Evolutionary conservation across 208 protist species (phyloP).

Genomic region (Zelonia costaricensis): DNA sequence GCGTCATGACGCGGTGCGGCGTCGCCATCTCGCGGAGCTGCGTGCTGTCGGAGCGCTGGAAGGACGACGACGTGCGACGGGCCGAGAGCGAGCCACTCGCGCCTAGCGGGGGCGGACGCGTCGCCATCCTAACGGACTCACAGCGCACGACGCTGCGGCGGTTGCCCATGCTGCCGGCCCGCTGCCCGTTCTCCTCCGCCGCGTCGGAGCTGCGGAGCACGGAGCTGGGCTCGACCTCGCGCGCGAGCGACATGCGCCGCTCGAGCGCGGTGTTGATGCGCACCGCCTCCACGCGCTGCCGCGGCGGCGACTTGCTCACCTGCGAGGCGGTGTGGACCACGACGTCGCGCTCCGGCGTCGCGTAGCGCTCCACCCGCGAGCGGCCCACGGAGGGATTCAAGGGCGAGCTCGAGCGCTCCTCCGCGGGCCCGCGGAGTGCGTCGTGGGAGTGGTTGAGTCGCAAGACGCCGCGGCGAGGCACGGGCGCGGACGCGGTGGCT

Average conservation of each 20-base stretch:
- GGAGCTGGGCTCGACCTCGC: slow-evolving; percentile 8
- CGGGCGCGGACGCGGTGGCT: slow-evolving; percentile 1
- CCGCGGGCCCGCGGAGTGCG: neutral
- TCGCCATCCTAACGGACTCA: slow-evolving; percentile 27
- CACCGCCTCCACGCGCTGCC: slow-evolving; percentile 46
- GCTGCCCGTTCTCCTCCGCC: slow-evolving; percentile 10
- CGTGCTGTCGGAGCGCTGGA: slow-evolving; percentile 41
- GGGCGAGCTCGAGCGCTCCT: slow-evolving; percentile 5
- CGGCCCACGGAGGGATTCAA: neutral
- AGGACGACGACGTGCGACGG: slow-evolving; percentile 26
- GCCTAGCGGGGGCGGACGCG: neutral
- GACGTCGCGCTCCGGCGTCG: slow-evolving; percentile 31
- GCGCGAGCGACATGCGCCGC: slow-evolving; percentile 21
- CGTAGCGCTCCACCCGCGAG: slow-evolving; percentile 1
- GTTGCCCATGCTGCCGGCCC: slow-evolving; percentile 12
- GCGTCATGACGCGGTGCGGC: slow-evolving; percentile 21
- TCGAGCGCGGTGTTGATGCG: slow-evolving; percentile 26
- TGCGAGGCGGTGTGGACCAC: slow-evolving; percentile 36
- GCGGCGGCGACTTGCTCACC: slow-evolving; percentile 28
- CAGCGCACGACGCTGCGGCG: slow-evolving; percentile 18
- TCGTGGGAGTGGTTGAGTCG: slow-evolving; percentile 1
- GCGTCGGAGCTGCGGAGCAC: slow-evolving; percentile 2
- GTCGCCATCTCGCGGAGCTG: slow-evolving; percentile 31
- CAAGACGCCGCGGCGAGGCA: slow-evolving; percentile 6
- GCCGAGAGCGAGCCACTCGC: neutral